These are phyloP conservation scores for Singerocomus inundabilis DNA, from an alignment of 1,284 basidiomycete species.

Conservation along the genomic window DNA sequence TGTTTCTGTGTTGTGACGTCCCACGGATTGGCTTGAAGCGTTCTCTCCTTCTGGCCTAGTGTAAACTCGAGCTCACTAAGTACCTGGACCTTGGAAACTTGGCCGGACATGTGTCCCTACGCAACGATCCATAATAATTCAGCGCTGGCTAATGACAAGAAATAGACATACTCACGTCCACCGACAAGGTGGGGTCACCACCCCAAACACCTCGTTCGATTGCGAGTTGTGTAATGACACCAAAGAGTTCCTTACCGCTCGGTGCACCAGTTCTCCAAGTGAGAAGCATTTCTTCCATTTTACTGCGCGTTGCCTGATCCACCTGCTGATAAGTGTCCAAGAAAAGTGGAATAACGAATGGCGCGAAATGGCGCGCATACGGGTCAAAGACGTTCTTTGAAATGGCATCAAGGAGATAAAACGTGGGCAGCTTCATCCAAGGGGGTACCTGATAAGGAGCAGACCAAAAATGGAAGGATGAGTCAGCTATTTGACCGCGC, in stretches of 20 bases:
- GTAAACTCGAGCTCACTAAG: constrained; percentile 79
- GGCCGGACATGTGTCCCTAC: constrained; percentile 36
- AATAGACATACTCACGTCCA: constrained; percentile 27
- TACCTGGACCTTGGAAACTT: constrained; percentile 71
- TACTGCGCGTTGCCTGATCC: constrained; percentile 79
- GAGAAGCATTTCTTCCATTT: constrained; percentile 94
- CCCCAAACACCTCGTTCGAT: constrained; percentile 82
- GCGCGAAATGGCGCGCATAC: constrained; percentile 79
- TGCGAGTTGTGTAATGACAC: constrained; percentile 65
- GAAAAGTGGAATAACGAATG: constrained; percentile 77
- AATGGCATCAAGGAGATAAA: constrained; percentile 96
- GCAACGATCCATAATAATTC: constrained; percentile 13
- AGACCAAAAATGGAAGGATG: constrained; percentile 43
- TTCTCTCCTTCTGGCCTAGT: constrained; percentile 71
- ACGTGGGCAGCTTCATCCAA: constrained; percentile 88
- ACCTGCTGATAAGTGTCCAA: constrained; percentile 83
- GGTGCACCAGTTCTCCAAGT: constrained; percentile 89
- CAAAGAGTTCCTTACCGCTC: constrained; percentile 80
- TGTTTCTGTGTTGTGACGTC: constrained; percentile 65
- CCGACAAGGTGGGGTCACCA: constrained; percentile 44
- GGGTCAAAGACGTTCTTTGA: constrained; percentile 92
- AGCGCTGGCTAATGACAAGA: not conserved
- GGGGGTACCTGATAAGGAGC: constrained; percentile 70
- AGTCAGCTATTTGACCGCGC: constrained; percentile 56
- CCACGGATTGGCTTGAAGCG: constrained; percentile 62